These are phyloP conservation scores for Syzygium syzygioides DNA, from an alignment of 441 rosid species.

Conservation along the genomic window DNA sequence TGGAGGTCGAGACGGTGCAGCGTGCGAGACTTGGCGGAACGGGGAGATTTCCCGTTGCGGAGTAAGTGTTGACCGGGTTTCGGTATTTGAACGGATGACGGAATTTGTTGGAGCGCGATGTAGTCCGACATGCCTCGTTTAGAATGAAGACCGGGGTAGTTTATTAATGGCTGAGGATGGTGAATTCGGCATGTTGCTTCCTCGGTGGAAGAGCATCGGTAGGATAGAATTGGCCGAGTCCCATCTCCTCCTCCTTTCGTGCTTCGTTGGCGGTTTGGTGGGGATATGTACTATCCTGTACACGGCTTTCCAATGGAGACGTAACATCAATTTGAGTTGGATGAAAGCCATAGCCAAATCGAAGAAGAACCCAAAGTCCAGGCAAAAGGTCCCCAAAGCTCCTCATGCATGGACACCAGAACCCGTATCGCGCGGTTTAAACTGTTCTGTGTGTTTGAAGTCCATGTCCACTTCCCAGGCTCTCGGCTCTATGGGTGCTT, in stretches of 20 bases:
- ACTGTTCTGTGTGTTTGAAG: constrained; percentile 83
- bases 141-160: neutral
- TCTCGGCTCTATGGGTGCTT: constrained; percentile 43
- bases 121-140: neutral
- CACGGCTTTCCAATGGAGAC: constrained; percentile 93
- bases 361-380: constrained; percentile 82
- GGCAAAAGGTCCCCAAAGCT: constrained; percentile 59
- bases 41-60: neutral
- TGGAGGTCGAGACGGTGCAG: neutral
- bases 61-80: neutral
- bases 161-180: constrained; percentile 57
- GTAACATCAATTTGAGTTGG: constrained; percentile 87
- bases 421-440: constrained; percentile 58
- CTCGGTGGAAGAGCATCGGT: constrained; percentile 44
- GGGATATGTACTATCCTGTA: constrained; percentile 84
- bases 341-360: constrained; percentile 89
- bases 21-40: neutral
- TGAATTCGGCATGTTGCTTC: constrained; percentile 42
- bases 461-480: constrained; percentile 72
- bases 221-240: constrained; percentile 50
- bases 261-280: constrained; percentile 64
- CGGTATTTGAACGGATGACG: neutral
- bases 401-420: constrained; percentile 70
- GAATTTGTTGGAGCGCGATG: neutral
- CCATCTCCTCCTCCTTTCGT: constrained; percentile 49